These are phyloP conservation scores for Umbilicus rupestris DNA, from an alignment of 164 flowering plant genomes.

Conservation along the genomic window DNA sequence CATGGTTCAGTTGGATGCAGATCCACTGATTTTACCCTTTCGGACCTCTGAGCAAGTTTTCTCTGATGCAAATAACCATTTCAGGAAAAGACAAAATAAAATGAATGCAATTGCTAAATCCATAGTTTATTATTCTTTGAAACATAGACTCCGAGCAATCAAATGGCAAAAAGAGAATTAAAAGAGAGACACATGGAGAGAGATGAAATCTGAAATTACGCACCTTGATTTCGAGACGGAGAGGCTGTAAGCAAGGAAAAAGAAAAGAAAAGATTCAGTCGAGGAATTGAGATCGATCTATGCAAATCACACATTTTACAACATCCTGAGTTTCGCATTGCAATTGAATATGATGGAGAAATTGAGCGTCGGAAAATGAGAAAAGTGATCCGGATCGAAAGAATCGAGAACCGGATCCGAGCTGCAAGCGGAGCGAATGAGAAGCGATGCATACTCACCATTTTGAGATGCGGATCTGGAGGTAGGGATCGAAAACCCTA, in stretches of 20 bases:
- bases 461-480: background rate
- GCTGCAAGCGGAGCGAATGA: background rate
- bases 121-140: background rate
- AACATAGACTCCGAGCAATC: background rate
- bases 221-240: constrained; percentile 93
- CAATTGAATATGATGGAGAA: background rate
- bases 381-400: background rate
- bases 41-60: constrained; percentile 86
- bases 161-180: background rate
- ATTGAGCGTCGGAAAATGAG: background rate
- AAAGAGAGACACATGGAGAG: background rate
- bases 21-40: constrained; percentile 86
- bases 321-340: background rate
- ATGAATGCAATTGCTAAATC: background rate
- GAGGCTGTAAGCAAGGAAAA: constrained; percentile 53
- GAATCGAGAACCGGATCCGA: background rate
- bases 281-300: constrained; percentile 17
- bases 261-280: constrained; percentile 14
- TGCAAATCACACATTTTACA: background rate
- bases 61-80: constrained; percentile 42
- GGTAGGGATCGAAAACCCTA: background rate
- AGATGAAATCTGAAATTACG: background rate
- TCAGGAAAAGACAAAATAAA: constrained; percentile 8
- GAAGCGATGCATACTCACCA: background rate
- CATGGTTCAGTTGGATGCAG: constrained; percentile 90